A percentile compares a stretch with the other conserved stretches of the same genome.
Conservation (phyloP, 805 yeast species). For the Kluyveromyces lactis region DNA sequence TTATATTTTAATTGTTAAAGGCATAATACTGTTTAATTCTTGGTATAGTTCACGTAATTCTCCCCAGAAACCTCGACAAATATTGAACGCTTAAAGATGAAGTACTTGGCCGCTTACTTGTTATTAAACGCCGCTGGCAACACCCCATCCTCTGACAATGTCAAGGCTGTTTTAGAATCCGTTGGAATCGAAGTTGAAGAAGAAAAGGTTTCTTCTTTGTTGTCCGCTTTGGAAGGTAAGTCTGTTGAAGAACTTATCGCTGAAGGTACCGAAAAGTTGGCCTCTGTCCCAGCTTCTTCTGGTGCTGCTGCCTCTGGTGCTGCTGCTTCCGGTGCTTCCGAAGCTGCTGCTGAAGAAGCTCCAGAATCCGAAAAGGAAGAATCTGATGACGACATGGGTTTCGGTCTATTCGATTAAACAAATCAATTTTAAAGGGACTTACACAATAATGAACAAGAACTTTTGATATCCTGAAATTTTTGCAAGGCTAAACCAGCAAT, state of each 20-base stretch:
- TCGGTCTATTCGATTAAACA: constrained; percentile 94
- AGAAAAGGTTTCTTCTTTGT: constrained; percentile 70
- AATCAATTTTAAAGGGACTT: too few species aligned
- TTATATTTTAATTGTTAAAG: too few species aligned
- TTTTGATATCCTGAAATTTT: too few species aligned
- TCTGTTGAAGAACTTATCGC: constrained; percentile 80
- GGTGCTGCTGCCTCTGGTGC: constrained; percentile 78
- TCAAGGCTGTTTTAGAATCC: constrained; percentile 80
- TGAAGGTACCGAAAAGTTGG: constrained; percentile 92
- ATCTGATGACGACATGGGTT: constrained; percentile 78
- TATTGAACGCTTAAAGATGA: constrained; percentile 39
- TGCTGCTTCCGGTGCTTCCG: constrained; percentile 65
- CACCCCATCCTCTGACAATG: constrained; percentile 88
- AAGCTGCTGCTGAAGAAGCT: constrained; percentile 62
- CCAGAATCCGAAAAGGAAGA: constrained; percentile 63
- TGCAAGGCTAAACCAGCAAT: too few species aligned
- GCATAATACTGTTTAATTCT: too few species aligned
- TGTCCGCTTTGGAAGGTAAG: constrained; percentile 91
- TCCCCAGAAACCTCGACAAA: too few species aligned
- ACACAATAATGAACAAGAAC: too few species aligned
- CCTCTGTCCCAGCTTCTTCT: constrained; percentile 97
- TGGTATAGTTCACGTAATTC: too few species aligned
- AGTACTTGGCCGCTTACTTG: constrained; percentile 99
- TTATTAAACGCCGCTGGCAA: constrained; percentile 95
- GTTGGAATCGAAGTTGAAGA: constrained; percentile 96